Percentiles rank a stretch among this genome's conserved stretches.
phyloP scores from a whole-genome alignment of 441 rosid species.

The Cnidoscolus chayamansa region DNA sequence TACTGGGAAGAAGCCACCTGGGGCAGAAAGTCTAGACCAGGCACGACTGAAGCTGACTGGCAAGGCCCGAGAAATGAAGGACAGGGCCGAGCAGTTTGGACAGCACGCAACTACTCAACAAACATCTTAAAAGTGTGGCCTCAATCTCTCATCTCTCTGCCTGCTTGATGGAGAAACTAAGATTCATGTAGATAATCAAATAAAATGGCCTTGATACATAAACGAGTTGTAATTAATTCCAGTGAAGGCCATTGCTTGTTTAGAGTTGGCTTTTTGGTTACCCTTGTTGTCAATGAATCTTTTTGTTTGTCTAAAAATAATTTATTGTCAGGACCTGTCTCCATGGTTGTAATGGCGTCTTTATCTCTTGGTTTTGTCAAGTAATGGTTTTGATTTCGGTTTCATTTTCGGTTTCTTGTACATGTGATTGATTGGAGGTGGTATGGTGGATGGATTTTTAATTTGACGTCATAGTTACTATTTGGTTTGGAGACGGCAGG shows the following conservation, averaged over 20 bases:
- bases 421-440: too few species aligned
- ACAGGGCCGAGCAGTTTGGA: conserved; percentile 56
- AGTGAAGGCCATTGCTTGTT: conserved; percentile 3
- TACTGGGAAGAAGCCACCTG: conserved; percentile 60
- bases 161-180: not conserved
- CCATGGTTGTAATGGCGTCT: too few species aligned
- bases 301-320: not conserved
- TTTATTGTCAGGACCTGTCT: not conserved
- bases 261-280: not conserved
- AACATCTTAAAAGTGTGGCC: not conserved
- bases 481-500: too few species aligned
- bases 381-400: too few species aligned
- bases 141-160: not conserved
- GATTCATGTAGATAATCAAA: not conserved
- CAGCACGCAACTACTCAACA: conserved; percentile 31
- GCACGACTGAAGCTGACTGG: conserved; percentile 60
- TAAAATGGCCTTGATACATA: not conserved
- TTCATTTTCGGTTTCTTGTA: too few species aligned
- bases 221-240: not conserved
- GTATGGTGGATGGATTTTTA: too few species aligned
- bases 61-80: conserved; percentile 69
- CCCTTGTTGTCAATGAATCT: not conserved
- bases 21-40: conserved; percentile 60
- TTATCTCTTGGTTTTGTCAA: too few species aligned
- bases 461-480: too few species aligned